Base-by-base conservation (phyloP, 352 stramenopile species). In the Phytophthora podocarpi region DNA sequence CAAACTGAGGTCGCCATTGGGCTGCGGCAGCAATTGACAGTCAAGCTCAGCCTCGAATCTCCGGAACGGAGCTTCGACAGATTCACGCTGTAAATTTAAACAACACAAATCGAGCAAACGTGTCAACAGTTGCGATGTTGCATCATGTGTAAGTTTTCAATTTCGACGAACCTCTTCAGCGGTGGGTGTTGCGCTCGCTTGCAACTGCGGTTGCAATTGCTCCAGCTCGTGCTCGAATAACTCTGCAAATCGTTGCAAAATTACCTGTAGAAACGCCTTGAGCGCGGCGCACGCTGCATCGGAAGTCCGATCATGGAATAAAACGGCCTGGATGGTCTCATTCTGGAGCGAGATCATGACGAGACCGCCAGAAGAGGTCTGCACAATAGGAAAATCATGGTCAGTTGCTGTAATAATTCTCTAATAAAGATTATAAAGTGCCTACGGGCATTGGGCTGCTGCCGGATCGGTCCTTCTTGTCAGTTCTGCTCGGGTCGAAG, bases 281-380 rank as follows among this genome's bases (percentile, higher is more conserved):
- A 92, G 70, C 18, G 68, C 63, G 16, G 64, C 69, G 1, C 67
- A 76, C 10, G 78, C 72, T 37, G 65, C 68, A 26, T 90, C 75
- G 1, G 71, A 76, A 16, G 75, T 85, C 18, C 82, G 78, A 41
- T 93, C 83, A 52, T 95, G 83, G 51, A 95, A 95, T 27, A 95
- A 70, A 41, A 91, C 84, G 15, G 68, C 82, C 31, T 93, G 83
- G 36, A 90, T 59, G 16, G 45, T 64, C 31, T 80, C 77, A 42
- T 76, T 82, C 47, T 91, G 70, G 32, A 84, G 71, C 4, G 82
- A 83, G n/a, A 88, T 74, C 83, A 95, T 91, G 48, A 89, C 71
- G n/a, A 94, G 64, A 27, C 78, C 76, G 1, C 68, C 70, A 0
- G 72, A 51, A 34, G 75, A 76, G 23, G 72, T 39, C 79, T 81